A percentile compares a stretch with the other conserved stretches of the same genome.
Conservation (phyloP, 192 early-diverging fungal species). For the Coemansia reversa region DNA sequence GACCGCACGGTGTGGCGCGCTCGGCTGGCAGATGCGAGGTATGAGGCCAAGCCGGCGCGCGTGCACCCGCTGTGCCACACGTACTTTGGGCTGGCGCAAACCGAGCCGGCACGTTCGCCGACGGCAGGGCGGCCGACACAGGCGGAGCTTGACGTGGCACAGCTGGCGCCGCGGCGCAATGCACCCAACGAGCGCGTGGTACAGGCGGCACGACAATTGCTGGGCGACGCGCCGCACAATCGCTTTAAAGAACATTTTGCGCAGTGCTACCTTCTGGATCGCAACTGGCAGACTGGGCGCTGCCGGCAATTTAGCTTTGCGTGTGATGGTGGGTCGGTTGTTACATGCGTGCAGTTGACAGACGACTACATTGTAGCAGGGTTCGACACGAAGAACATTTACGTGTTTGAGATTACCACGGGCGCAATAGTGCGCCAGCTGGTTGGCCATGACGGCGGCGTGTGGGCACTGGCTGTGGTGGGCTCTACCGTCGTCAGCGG, state of each 20-base stretch:
- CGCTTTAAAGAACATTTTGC: constrained; percentile 81
- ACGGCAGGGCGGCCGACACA: constrained; percentile 8
- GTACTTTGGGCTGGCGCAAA: constrained; percentile 40
- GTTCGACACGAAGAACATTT: constrained; percentile 88
- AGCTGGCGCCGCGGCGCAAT: constrained; percentile 22
- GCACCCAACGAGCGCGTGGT: constrained; percentile 4
- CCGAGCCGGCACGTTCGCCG: constrained; percentile 24
- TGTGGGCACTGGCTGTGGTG: constrained; percentile 95
- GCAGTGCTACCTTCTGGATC: constrained; percentile 73
- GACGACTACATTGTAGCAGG: constrained; percentile 94
- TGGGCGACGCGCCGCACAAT: constrained; percentile 18
- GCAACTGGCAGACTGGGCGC: constrained; percentile 79
- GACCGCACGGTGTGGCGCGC: constrained; percentile 54
- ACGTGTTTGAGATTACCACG: constrained; percentile 86
- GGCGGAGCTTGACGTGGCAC: constrained; percentile 32
- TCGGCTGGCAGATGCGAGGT: constrained; percentile 38
- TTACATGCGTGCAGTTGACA: constrained; percentile 96
- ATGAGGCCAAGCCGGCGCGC: constrained; percentile 23
- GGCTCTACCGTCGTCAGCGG: constrained; percentile 89
- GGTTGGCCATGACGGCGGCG: constrained; percentile 89
- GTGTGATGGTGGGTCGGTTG: constrained; percentile 77
- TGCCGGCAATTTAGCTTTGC: constrained; percentile 78
- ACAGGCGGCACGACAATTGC: constrained; percentile 9
- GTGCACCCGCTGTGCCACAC: constrained; percentile 43
- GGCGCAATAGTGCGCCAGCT: constrained; percentile 73